These are phyloP conservation scores for Vickermania spadyakhi DNA, from an alignment of 208 protist genomes.

Conservation along the genomic window DNA sequence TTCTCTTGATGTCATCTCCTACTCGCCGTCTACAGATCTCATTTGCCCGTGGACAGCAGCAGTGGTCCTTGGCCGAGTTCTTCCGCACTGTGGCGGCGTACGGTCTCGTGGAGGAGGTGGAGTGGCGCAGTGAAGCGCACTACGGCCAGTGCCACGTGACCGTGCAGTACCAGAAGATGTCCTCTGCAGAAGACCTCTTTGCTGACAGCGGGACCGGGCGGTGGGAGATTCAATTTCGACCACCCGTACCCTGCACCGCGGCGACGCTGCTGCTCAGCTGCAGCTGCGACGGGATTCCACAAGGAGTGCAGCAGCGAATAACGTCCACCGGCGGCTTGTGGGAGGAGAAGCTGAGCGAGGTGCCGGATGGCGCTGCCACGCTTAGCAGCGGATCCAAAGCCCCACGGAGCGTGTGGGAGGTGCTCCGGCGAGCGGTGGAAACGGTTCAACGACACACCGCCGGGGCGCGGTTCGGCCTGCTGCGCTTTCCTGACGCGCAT, in stretches of 20 bases:
- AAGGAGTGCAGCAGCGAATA: slow-evolving; percentile 4
- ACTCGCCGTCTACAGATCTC: too few relatives aligned
- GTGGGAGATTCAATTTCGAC: slow-evolving; percentile 35
- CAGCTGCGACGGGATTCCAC: slow-evolving; percentile 19
- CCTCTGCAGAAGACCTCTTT: slow-evolving; percentile 41
- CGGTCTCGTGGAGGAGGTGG: slow-evolving; percentile 45
- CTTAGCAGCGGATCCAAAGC: background rate
- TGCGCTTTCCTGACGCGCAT: slow-evolving; percentile 1
- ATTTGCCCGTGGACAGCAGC: slow-evolving; percentile 28
- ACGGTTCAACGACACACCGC: background rate
- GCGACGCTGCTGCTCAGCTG: slow-evolving; percentile 28
- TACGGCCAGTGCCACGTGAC: slow-evolving; percentile 40
- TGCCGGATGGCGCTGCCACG: background rate
- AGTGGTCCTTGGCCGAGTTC: slow-evolving; percentile 30
- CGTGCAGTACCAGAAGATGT: slow-evolving; percentile 71
- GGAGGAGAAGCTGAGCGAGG: slow-evolving; percentile 1
- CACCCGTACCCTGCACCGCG: slow-evolving; percentile 31
- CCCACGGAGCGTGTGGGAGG: background rate
- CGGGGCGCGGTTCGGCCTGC: background rate
- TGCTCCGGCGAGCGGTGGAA: background rate
- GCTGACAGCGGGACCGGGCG: slow-evolving; percentile 24
- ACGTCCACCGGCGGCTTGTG: background rate
- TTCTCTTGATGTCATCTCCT: too few relatives aligned
- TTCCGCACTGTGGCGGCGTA: slow-evolving; percentile 55
- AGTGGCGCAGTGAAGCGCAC: slow-evolving; percentile 32